Evolutionary conservation across 208 protist species (phyloP).

Genomic region (Leishmania amazonensis): DNA sequence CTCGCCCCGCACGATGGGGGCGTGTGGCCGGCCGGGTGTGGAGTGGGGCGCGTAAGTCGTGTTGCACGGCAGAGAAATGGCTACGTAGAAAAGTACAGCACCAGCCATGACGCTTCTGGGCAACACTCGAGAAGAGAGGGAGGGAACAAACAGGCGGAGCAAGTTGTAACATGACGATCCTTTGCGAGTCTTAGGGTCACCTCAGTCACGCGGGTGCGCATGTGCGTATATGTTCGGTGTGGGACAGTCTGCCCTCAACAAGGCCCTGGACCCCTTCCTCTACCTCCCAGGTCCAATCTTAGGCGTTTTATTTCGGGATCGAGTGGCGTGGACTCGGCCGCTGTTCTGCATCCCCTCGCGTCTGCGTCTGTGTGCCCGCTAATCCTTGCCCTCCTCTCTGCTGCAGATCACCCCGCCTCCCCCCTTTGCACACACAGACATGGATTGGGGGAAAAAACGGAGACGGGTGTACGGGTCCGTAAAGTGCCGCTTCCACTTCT

Average conservation of each 20-base stretch:
- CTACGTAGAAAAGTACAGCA: not conserved
- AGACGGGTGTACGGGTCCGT: not conserved
- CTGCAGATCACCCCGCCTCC: not conserved
- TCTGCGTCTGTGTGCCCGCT: not conserved
- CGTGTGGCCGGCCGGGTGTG: not conserved
- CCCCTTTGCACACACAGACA: not conserved
- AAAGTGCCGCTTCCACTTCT: not conserved
- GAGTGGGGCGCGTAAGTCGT: not conserved
- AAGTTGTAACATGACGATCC: not conserved
- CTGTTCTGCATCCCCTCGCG: not conserved
- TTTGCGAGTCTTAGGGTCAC: not conserved
- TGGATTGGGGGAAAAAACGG: conserved; percentile 7
- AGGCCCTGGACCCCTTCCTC: not conserved
- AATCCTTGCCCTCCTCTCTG: not conserved
- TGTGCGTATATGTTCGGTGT: not conserved
- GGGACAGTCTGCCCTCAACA: not conserved
- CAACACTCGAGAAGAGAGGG: not conserved
- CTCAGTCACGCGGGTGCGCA: not conserved
- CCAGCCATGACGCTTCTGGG: not conserved
- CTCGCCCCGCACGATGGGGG: not conserved
- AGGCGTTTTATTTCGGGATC: not conserved
- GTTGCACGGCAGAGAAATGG: not conserved
- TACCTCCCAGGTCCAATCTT: not conserved
- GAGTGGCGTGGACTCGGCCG: not conserved
- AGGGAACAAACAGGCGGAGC: not conserved